phyloP scores from a whole-genome alignment of 2,329 filamentous ascomycete genomes.

The Colletotrichum chrysophilum region DNA sequence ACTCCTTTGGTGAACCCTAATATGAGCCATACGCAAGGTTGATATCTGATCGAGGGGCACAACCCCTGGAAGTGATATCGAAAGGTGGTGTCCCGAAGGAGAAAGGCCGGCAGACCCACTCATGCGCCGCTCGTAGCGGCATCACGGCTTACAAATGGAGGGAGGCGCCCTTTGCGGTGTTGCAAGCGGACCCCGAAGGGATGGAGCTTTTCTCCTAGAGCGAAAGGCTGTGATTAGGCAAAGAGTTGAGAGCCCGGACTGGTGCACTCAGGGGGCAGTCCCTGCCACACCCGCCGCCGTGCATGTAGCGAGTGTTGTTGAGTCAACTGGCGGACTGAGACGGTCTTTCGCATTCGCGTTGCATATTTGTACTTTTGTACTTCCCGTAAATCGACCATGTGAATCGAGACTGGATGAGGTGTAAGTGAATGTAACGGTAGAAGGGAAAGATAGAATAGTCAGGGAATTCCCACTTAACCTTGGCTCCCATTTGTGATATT shows the following conservation, averaged over 20 bases:
- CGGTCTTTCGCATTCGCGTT: background rate
- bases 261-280: background rate
- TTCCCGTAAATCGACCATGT: background rate
- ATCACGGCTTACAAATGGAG: constrained; percentile 1
- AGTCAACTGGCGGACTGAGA: background rate
- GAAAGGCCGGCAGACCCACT: background rate
- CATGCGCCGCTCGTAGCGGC: constrained; percentile 5
- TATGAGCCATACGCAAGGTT: background rate
- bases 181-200: constrained; percentile 12
- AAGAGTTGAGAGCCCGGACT: background rate
- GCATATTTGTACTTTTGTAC: background rate
- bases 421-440: background rate
- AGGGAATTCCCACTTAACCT: background rate
- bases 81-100: background rate
- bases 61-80: background rate
- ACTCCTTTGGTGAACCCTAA: background rate
- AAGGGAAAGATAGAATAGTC: background rate
- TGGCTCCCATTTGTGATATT: background rate
- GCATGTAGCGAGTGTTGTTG: background rate
- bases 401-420: background rate
- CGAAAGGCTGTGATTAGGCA: background rate
- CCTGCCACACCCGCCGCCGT: background rate
- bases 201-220: background rate
- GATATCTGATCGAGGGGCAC: background rate
- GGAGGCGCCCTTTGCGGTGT: background rate